Evolutionary conservation across 768 basidiomycete genomes (phyloP).

Genomic region (Hygrophorus russula): DNA sequence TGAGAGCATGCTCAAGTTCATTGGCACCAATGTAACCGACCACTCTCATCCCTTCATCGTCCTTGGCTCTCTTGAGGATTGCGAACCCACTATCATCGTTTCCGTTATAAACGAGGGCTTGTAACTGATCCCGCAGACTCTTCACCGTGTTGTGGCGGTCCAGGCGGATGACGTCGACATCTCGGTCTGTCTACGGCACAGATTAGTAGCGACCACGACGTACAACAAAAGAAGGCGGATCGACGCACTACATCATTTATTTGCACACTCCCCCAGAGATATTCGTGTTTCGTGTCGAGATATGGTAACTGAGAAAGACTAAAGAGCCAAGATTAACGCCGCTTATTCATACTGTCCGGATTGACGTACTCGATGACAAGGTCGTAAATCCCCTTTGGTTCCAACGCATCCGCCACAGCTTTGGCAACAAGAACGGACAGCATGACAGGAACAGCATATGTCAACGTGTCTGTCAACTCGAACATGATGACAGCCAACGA

Average conservation of each 20-base stretch:
- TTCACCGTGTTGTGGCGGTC: conserved; percentile 71
- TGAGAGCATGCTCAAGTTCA: conserved; percentile 88
- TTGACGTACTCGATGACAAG: conserved; percentile 62
- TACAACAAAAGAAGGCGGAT: neutral
- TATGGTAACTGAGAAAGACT: conserved; percentile 79
- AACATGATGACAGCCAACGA: conserved; percentile 95
- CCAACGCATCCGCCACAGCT: conserved; percentile 78
- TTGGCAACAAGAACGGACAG: conserved; percentile 81
- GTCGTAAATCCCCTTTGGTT: conserved; percentile 95
- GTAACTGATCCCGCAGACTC: conserved; percentile 61
- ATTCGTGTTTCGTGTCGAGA: conserved; percentile 83
- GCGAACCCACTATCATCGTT: conserved; percentile 82
- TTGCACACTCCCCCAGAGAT: conserved; percentile 71
- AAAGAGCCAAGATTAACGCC: neutral
- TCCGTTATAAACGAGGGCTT: conserved; percentile 41
- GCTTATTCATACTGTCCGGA: too few species aligned
- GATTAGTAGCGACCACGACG: neutral
- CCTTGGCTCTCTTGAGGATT: conserved; percentile 46
- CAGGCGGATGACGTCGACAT: conserved; percentile 58
- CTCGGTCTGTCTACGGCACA: conserved; percentile 45
- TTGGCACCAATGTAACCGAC: conserved; percentile 87
- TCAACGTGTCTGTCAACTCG: conserved; percentile 87
- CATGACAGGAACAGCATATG: conserved; percentile 89
- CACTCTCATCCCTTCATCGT: conserved; percentile 44
- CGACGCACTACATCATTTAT: conserved; percentile 68